Evolutionary conservation across 768 basidiomycete genomes (phyloP).

Genomic region (Trametes punicea): DNA sequence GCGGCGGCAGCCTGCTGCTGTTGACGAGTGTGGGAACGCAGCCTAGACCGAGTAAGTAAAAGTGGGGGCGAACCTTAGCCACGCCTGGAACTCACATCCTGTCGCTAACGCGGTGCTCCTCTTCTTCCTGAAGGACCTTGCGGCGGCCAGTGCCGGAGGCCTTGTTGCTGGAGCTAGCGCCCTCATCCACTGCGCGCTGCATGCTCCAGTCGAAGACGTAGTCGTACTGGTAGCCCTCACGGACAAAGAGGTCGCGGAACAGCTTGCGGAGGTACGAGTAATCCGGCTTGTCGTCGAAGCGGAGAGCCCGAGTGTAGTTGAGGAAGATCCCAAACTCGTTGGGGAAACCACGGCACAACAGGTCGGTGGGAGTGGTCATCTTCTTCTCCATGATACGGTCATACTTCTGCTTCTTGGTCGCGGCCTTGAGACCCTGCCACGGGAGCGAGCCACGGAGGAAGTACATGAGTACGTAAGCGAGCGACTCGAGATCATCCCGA

Average conservation of each 20-base stretch:
- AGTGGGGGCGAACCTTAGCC: constrained; percentile 20
- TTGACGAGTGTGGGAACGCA: constrained; percentile 85
- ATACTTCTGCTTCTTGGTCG: constrained; percentile 99
- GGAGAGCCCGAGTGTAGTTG: constrained; percentile 97
- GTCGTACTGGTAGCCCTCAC: constrained; percentile 98
- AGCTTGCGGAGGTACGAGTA: constrained; percentile 99
- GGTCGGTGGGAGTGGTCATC: constrained; percentile 97
- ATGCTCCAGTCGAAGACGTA: constrained; percentile 99
- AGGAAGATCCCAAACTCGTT: constrained; percentile 99
- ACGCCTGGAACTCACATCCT: constrained; percentile 61
- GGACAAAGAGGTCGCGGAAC: constrained; percentile 96
- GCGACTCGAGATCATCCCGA: constrained; percentile 95
- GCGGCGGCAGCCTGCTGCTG: constrained; percentile 52
- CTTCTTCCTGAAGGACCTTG: constrained; percentile 83
- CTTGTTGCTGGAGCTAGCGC: constrained; percentile 53
- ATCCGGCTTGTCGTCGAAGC: constrained; percentile 99
- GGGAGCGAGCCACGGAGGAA: constrained; percentile 97
- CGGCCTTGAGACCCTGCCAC: constrained; percentile 99
- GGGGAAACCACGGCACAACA: constrained; percentile 98
- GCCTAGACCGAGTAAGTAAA: constrained; percentile 43
- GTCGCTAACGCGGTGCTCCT: constrained; percentile 78
- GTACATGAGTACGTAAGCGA: constrained; percentile 99
- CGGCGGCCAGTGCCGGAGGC: constrained; percentile 62
- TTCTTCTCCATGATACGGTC: constrained; percentile 99
- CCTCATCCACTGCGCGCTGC: constrained; percentile 73